These are phyloP conservation scores for Thelonectria blattea DNA, from an alignment of 2,329 filamentous ascomycete species.

Conservation along the genomic window DNA sequence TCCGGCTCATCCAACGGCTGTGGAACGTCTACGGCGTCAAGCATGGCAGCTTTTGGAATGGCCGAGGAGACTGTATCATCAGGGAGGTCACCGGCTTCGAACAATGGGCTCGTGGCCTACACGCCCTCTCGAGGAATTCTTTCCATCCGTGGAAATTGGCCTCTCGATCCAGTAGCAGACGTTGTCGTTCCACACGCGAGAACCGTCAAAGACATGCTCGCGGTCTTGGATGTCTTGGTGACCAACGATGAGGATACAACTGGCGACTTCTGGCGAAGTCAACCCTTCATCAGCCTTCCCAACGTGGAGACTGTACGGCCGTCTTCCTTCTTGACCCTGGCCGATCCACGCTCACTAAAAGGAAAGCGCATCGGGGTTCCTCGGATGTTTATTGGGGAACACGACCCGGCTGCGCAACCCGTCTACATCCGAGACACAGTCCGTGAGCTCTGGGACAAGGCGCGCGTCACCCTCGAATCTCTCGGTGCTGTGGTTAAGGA, in stretches of 20 bases:
- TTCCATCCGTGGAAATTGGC: conserved; percentile 26
- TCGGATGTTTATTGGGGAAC: not conserved
- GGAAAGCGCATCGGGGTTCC: not conserved
- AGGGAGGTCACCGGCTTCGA: conserved; percentile 54
- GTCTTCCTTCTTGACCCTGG: not conserved
- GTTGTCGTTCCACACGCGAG: conserved; percentile 22
- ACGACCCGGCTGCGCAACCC: not conserved
- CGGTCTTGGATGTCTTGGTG: conserved; percentile 18
- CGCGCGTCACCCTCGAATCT: not conserved
- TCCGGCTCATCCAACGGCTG: conserved; percentile 65
- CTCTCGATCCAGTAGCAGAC: conserved; percentile 18
- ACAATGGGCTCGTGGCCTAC: conserved; percentile 23
- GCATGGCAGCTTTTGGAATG: conserved; percentile 59
- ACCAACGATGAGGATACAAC: not conserved
- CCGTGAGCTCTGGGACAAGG: not conserved
- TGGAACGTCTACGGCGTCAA: conserved; percentile 55
- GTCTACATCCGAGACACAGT: not conserved
- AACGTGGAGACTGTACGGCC: not conserved
- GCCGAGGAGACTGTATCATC: conserved; percentile 62
- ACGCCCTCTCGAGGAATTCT: conserved; percentile 22
- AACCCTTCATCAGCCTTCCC: conserved; percentile 50
- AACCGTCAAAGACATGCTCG: conserved; percentile 19
- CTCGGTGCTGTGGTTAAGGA: not conserved
- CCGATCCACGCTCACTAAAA: not conserved
- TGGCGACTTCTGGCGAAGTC: conserved; percentile 25